These are phyloP conservation scores for Aspergillus texensis DNA, from an alignment of 2,329 filamentous ascomycete species.

Conservation along the genomic window DNA sequence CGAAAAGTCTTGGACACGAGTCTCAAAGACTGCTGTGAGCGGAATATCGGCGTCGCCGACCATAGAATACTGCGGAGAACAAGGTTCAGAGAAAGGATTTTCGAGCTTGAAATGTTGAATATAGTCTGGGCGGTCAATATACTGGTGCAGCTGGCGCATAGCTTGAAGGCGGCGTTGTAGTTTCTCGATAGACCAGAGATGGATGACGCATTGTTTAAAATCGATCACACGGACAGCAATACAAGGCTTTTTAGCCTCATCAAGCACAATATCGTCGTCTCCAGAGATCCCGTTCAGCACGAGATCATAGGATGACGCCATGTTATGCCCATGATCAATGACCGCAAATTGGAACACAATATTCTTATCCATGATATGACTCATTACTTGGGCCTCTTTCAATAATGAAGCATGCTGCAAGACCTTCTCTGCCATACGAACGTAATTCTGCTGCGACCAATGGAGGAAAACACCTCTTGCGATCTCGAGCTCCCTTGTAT, in stretches of 20 bases:
- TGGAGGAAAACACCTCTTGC: conserved; percentile 69
- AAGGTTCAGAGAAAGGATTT: conserved; percentile 89
- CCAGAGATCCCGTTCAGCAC: conserved; percentile 86
- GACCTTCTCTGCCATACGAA: conserved; percentile 90
- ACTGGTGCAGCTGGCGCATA: conserved; percentile 97
- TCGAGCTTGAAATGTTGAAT: conserved; percentile 88
- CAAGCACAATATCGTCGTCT: conserved; percentile 82
- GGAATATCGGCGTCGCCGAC: conserved; percentile 93
- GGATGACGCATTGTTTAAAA: conserved; percentile 81
- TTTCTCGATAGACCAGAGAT: conserved; percentile 94
- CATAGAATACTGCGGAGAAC: conserved; percentile 88
- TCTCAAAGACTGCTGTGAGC: conserved; percentile 89
- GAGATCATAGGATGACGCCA: conserved; percentile 95
- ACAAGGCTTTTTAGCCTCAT: conserved; percentile 83
- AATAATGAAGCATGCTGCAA: conserved; percentile 83
- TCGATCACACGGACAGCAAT: conserved; percentile 89
- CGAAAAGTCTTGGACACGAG: conserved; percentile 88
- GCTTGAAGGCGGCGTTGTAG: conserved; percentile 81
- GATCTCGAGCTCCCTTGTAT: conserved; percentile 70
- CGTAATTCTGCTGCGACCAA: conserved; percentile 84
- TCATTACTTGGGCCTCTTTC: conserved; percentile 98
- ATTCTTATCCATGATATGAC: conserved; percentile 89
- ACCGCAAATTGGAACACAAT: conserved; percentile 95
- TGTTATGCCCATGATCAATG: conserved; percentile 81
- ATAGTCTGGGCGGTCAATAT: conserved; percentile 92